Evolutionary conservation across 2,329 filamentous ascomycete genomes (phyloP).

Genomic region (Hirsutella minnesotensis): DNA sequence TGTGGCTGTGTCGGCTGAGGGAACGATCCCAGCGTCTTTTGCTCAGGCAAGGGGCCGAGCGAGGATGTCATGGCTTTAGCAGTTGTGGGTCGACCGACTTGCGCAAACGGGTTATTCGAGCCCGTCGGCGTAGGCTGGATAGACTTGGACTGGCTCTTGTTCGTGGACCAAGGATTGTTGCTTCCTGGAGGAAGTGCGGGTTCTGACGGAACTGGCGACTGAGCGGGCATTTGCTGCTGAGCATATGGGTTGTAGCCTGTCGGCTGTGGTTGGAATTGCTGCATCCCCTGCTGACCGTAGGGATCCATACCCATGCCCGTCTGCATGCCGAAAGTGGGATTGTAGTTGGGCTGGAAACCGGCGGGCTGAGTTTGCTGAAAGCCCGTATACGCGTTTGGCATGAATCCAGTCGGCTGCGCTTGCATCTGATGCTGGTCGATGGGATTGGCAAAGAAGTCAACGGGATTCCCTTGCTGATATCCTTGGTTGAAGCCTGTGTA

Average conservation of each 20-base stretch:
- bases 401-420: slow-evolving; percentile 67
- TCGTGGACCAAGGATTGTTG: slow-evolving; percentile 86
- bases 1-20: slow-evolving; percentile 30
- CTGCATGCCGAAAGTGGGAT: slow-evolving; percentile 57
- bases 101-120: slow-evolving; percentile 95
- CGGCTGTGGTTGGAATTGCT: slow-evolving; percentile 36
- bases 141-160: slow-evolving; percentile 43
- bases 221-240: slow-evolving; percentile 28
- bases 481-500: slow-evolving; percentile 90
- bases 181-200: slow-evolving; percentile 62
- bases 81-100: slow-evolving; percentile 50
- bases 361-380: slow-evolving; percentile 35
- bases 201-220: slow-evolving; percentile 34
- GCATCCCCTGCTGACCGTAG: slow-evolving; percentile 40
- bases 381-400: slow-evolving; percentile 43
- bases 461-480: slow-evolving; percentile 90
- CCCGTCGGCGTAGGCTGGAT: slow-evolving; percentile 79
- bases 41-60: slow-evolving; percentile 68
- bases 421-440: slow-evolving; percentile 66
- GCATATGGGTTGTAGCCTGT: slow-evolving; percentile 44
- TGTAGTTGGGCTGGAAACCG: slow-evolving; percentile 46
- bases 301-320: slow-evolving; percentile 58
- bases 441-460: slow-evolving; percentile 96
- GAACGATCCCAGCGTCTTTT: slow-evolving; percentile 58
- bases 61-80: slow-evolving; percentile 49